Evolutionary conservation across 1,284 basidiomycete species (phyloP), one percentile per base, ranked within the genome.

Genomic region (Anthracocystis panici-leucophaei): DNA sequence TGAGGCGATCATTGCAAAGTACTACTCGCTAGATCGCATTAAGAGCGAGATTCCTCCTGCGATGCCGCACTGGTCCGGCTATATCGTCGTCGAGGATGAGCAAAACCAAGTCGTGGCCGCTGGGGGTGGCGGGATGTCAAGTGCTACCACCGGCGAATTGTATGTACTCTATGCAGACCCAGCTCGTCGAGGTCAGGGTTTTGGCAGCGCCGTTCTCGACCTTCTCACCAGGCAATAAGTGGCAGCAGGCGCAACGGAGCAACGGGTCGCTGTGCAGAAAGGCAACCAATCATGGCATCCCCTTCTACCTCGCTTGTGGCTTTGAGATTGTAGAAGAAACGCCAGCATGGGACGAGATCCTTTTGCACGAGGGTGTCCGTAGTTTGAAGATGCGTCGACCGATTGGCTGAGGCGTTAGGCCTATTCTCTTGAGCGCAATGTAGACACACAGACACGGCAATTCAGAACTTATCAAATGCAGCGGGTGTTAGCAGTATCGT

Each of bases 1-100:
- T 3, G 44, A 45, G 11, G 44, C 44, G 2, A 7, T 45, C 44
- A 45, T 45, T 5, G 44, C 44, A 20, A 45, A 45, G 23, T 45
- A 25, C 44, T 45, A 45, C 14, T 12, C 23, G 23, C 44, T 9
- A 9, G 44, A 25, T 45, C 44, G 44, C 21, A 25, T 45, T 11
- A 25, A 14, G 44, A 23, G 21, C 21, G 44, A 45, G 23, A 45
- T 45, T 45, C 21, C 44, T 9, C 23, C 44, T 25, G 20, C 44
- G 12, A 45, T 45, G 44, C 44, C 44, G 8, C 44, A 45, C 23
- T 45, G 44, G 44, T 45, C 44, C 10, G 44, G 44, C 3, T 45
- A 45, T 21, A 45, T 45, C 3, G 44, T 45, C 1, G 44, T 45
- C 21, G 44, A 45, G 5, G 44, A 45, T 12, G 23, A 25, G 1